Conservation (phyloP, 1,284 basidiomycete species). For the Gomphus sp. region DNA sequence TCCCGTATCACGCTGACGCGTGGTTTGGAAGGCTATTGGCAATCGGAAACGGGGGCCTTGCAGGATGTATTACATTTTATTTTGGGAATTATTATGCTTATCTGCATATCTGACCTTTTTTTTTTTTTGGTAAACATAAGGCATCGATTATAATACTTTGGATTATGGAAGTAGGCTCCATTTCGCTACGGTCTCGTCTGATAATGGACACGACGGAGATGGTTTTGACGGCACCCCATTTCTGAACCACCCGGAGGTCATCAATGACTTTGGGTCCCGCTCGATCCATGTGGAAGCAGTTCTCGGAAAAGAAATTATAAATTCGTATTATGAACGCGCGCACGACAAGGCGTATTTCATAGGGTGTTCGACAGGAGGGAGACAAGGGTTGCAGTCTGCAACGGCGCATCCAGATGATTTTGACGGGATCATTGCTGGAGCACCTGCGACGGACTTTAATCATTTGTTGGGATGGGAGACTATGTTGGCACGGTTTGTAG, state of each 20-base stretch:
- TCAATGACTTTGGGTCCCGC: slow-evolving; percentile 21
- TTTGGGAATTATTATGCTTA: neutral
- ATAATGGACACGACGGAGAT: slow-evolving; percentile 22
- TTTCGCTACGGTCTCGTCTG: slow-evolving; percentile 18
- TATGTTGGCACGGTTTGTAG: slow-evolving; percentile 19
- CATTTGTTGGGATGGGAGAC: slow-evolving; percentile 13
- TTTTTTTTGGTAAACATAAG: slow-evolving; percentile 10
- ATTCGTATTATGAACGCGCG: slow-evolving; percentile 16
- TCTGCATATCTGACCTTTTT: too few relatives aligned
- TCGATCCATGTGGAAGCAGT: slow-evolving; percentile 19
- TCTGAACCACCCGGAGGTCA: slow-evolving; percentile 17
- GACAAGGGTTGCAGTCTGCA: slow-evolving; percentile 18
- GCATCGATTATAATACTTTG: slow-evolving; percentile 19
- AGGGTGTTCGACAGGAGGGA: slow-evolving; percentile 22
- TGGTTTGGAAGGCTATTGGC: slow-evolving; percentile 22
- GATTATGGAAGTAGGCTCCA: slow-evolving; percentile 17
- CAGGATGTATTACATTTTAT: neutral
- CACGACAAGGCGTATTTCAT: slow-evolving; percentile 18
- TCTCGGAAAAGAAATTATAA: slow-evolving; percentile 18
- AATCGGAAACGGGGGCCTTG: slow-evolving; percentile 20
- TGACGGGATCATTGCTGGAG: slow-evolving; percentile 25
- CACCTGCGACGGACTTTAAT: slow-evolving; percentile 20
- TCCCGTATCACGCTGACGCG: slow-evolving; percentile 15
- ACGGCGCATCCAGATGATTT: slow-evolving; percentile 20
- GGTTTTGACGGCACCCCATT: slow-evolving; percentile 13